A percentile compares a stretch with the other conserved stretches of the same genome.
Evolutionary conservation across 176 grass and related monocot genomes (phyloP).

Genomic region (Phoenix roebelenii): DNA sequence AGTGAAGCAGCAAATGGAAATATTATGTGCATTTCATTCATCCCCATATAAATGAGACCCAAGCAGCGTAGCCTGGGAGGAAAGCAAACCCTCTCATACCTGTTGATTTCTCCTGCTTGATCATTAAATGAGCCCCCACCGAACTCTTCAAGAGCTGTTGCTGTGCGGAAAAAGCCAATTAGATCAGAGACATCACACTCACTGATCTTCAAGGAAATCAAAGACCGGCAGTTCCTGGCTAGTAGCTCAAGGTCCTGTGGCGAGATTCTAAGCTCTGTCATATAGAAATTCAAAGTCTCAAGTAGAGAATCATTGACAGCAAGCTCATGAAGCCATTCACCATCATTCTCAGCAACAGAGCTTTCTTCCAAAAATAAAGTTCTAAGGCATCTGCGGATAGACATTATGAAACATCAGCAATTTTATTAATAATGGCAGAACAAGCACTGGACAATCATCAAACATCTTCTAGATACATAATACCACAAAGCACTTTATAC

Average conservation of each 20-base stretch:
- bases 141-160: conserved; percentile 59
- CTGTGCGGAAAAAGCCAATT: conserved; percentile 33
- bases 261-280: conserved; percentile 52
- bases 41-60: conserved; percentile 61
- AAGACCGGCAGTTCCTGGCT: conserved; percentile 45
- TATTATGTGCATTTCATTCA: conserved; percentile 61
- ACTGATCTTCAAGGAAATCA: conserved; percentile 67
- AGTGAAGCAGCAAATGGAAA: conserved; percentile 67
- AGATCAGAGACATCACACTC: conserved; percentile 56
- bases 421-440: not conserved
- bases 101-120: conserved; percentile 22
- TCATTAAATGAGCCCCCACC: conserved; percentile 75
- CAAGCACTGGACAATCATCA: not conserved
- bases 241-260: conserved; percentile 61
- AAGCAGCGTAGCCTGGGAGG: conserved; percentile 39
- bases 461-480: too few relatives aligned
- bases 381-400: conserved; percentile 51
- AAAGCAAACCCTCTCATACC: conserved; percentile 56
- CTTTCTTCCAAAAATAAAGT: conserved; percentile 85
- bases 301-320: conserved; percentile 51
- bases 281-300: conserved; percentile 64
- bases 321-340: conserved; percentile 66
- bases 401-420: not conserved
- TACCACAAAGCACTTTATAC: too few relatives aligned
- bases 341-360: conserved; percentile 35